Evolutionary conservation across 768 basidiomycete genomes (phyloP).

Genomic region (Suillus spraguei): DNA sequence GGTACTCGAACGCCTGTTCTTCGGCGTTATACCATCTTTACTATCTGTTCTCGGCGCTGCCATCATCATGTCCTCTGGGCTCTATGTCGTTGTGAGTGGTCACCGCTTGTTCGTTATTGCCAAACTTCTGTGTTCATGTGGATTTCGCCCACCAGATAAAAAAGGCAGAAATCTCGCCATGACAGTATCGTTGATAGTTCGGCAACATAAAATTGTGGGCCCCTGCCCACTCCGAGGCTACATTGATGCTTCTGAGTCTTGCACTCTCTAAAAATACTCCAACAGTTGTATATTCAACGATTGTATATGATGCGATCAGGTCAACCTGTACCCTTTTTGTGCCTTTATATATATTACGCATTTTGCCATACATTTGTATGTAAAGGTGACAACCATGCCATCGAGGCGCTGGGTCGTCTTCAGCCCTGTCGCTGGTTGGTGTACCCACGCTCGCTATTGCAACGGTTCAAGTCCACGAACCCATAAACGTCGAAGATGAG

Average conservation of each 20-base stretch:
- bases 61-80: constrained; percentile 64
- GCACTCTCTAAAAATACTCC: background rate
- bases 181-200: background rate
- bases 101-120: background rate
- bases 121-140: too few species aligned
- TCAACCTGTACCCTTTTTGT: background rate
- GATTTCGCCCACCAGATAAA: background rate
- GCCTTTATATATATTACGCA: background rate
- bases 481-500: background rate
- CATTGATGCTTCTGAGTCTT: background rate
- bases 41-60: constrained; percentile 63
- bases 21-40: constrained; percentile 56
- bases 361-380: background rate
- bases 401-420: background rate
- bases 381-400: background rate
- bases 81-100: constrained; percentile 65
- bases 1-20: constrained; percentile 66
- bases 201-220: background rate
- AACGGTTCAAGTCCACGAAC: background rate
- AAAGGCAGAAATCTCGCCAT: background rate
- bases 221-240: background rate
- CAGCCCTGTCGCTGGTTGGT: background rate
- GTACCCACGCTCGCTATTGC: background rate
- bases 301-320: background rate
- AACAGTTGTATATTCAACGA: background rate